Evolutionary conservation across 2,329 filamentous ascomycete genomes (phyloP), one percentile per base, ranked within the genome.

Genomic region (Coniochaeta sp.): DNA sequence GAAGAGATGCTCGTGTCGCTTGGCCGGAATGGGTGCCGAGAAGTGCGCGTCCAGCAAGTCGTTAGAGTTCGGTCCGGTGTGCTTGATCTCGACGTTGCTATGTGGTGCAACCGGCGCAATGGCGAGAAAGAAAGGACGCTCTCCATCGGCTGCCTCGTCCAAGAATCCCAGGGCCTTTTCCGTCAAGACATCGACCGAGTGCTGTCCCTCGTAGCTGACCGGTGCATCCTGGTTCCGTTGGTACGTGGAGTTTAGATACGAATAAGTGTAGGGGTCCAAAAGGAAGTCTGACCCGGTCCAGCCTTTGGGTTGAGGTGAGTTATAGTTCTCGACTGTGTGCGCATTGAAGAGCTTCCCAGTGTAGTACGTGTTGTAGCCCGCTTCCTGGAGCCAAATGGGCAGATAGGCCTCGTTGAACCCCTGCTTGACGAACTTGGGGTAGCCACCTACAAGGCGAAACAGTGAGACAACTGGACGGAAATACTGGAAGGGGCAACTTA

Each of bases 191-290:
- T 49, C 47, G 7, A 49, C 31, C 6, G 28, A 28, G 47, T 49
- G 47, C 27, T 72, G 68, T 1, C 71, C 65, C 0, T 56, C 50
- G 71, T 68, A 67, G 52, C 64, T 69, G 14, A 64, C 59, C 0
- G 70, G 69, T 1, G 52, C 52, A 1, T 82, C 75, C 0, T 71
- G 66, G 57, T 88, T 84, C 9, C 79, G 73, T 54, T 84, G 78
- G 61, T 82, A 85, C 4, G 77, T 83, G 1, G 79, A 72, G 60
- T 88, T 87, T 24, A 82, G 72, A 60, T 88, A 89, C 26, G 78
- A 71, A 59, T 89, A 89, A 0, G 85, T 89, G 56, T 75, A 78
- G 0, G 85, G 84, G 55, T 88, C 83, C 1, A 87, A 68, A 1
- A 86, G 68, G 56, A 85, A 75, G 56, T 70, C 65, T 0, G 79